Conservation (phyloP, 495 filamentous ascomycete genomes). For the Xylaria longipes region DNA sequence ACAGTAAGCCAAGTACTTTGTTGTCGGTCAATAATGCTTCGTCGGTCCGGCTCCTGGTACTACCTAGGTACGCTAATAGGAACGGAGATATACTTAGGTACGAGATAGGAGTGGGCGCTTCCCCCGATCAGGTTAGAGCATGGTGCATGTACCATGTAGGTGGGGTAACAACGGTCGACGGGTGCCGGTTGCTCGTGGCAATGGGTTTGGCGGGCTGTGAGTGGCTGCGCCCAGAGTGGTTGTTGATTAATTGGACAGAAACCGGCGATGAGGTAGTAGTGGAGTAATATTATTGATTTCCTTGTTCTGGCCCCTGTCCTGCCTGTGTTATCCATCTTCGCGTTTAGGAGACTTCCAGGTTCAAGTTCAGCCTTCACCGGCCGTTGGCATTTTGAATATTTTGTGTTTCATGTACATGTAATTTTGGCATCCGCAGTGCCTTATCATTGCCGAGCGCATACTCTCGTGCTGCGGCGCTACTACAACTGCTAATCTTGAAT, state of each 20-base stretch:
- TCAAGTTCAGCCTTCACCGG: neutral
- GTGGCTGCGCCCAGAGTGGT: conserved; percentile 10
- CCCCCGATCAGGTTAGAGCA: conserved; percentile 5
- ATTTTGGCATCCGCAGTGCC: neutral
- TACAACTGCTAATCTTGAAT: neutral
- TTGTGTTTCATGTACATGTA: conserved; percentile 8
- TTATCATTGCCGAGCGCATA: neutral
- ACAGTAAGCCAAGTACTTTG: neutral
- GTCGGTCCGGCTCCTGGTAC: neutral
- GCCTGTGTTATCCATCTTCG: neutral
- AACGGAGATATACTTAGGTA: too few species aligned
- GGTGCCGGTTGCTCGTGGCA: conserved; percentile 27
- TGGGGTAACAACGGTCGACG: neutral
- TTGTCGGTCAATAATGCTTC: neutral
- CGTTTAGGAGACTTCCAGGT: neutral
- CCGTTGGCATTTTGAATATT: neutral
- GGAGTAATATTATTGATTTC: conserved; percentile 16
- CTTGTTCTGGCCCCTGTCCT: neutral
- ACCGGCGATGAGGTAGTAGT: conserved; percentile 4
- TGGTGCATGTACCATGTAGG: neutral
- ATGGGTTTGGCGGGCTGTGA: conserved; percentile 20
- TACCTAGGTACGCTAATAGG: neutral
- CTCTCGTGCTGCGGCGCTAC: neutral
- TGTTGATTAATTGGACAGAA: conserved; percentile 19
- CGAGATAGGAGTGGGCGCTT: neutral